phyloP scores from a whole-genome alignment of 176 grass and related monocot genomes.

The Ensete glaucum region DNA sequence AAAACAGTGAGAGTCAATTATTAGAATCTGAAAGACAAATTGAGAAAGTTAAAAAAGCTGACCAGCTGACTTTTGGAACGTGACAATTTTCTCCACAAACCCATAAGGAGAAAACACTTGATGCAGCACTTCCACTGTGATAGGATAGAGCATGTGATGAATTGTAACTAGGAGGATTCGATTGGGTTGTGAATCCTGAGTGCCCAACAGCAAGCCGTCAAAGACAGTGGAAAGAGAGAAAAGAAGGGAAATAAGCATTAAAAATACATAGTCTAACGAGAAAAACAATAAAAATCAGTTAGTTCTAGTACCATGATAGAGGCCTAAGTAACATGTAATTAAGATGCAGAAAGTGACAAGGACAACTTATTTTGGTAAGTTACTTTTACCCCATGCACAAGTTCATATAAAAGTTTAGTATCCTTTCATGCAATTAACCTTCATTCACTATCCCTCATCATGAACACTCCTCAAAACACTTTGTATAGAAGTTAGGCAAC shows the following conservation, averaged over 20 bases:
- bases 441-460: no score
- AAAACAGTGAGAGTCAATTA: neutral
- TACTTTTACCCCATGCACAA: no score
- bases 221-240: conserved; percentile 41
- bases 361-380: no score
- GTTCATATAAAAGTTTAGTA: no score
- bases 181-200: conserved; percentile 94
- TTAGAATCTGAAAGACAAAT: neutral
- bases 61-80: conserved; percentile 99
- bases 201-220: conserved; percentile 30
- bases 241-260: conserved; percentile 23
- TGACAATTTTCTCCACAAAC: conserved; percentile 99
- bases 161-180: conserved; percentile 99
- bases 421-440: no score
- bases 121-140: conserved; percentile 94
- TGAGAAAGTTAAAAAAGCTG: conserved; percentile 33
- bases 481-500: no score
- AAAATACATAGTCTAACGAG: conserved; percentile 43
- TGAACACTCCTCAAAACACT: no score
- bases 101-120: conserved; percentile 99
- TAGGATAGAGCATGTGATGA: conserved; percentile 99
- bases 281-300: conserved; percentile 31
- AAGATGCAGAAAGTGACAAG: neutral
- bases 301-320: conserved; percentile 17
- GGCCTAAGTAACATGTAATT: conserved; percentile 1